Conservation (phyloP, 2,329 filamentous ascomycete genomes). For the Botryotinia narcissicola region DNA sequence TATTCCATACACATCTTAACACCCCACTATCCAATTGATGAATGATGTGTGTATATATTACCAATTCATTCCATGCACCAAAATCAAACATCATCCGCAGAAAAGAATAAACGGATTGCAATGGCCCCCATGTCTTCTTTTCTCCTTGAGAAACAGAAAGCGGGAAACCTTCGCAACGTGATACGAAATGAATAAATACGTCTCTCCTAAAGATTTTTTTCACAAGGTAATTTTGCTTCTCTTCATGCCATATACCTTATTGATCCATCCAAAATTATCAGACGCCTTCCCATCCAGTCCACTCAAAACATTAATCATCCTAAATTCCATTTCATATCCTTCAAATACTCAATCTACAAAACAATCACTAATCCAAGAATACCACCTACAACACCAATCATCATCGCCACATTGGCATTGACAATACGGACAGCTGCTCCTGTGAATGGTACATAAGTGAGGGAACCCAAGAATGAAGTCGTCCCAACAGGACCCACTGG, state of each 20-base stretch:
- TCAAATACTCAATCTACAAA: neutral
- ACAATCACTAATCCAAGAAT: conserved; percentile 8
- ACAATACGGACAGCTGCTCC: neutral
- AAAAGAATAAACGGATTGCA: neutral
- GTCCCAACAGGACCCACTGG: conserved; percentile 5
- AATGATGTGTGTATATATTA: neutral
- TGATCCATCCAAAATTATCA: neutral
- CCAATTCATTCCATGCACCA: neutral
- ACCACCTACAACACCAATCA: neutral
- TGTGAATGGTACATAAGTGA: conserved; percentile 16
- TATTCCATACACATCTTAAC: too few species aligned
- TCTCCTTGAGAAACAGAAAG: neutral
- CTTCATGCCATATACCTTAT: neutral
- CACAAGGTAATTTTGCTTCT: neutral
- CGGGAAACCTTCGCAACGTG: neutral
- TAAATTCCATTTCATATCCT: neutral
- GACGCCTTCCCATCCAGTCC: neutral
- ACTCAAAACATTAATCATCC: neutral
- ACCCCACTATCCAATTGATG: neutral
- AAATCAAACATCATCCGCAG: neutral
- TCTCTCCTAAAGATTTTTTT: neutral
- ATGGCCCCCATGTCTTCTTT: neutral
- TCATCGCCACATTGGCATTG: neutral
- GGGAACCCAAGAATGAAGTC: conserved; percentile 6
- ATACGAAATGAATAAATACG: neutral